Percentiles rank a stretch among this genome's conserved stretches.
These are phyloP conservation scores for Plantago ovata DNA, from an alignment of 257 asterid species.

Conservation along the genomic window DNA sequence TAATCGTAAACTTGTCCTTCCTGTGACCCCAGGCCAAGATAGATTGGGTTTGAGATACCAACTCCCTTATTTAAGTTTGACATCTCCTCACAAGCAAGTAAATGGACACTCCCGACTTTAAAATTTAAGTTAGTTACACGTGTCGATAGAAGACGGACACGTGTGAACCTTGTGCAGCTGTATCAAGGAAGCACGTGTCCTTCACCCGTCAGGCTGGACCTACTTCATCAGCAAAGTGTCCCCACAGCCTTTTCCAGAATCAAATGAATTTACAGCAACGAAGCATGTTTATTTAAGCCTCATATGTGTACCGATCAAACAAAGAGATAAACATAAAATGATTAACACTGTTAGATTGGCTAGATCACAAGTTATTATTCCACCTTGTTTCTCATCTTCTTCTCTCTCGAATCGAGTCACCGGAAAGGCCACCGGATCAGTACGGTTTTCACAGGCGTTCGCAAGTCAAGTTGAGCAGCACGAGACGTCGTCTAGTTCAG, in stretches of 20 bases:
- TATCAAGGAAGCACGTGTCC: neutral
- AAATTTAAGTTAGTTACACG: neutral
- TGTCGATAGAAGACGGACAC: constrained; percentile 16
- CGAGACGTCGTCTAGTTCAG: neutral
- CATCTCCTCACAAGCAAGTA: too few relatives aligned
- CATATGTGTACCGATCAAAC: neutral
- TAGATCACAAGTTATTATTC: constrained; percentile 15
- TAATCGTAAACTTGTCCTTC: too few relatives aligned
- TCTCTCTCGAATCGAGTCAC: constrained; percentile 2
- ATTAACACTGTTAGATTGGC: constrained; percentile 21
- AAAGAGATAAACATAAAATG: constrained; percentile 21
- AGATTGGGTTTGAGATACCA: neutral
- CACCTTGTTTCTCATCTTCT: constrained; percentile 10
- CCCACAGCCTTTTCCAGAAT: neutral
- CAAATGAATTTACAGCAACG: neutral
- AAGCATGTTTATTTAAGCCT: neutral
- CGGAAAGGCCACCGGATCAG: constrained; percentile 10
- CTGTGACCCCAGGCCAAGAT: neutral
- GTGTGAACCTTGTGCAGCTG: constrained; percentile 20
- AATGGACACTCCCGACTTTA: too few relatives aligned
- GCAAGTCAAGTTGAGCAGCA: constrained; percentile 12
- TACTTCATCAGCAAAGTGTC: too few relatives aligned
- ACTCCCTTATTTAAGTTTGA: too few relatives aligned
- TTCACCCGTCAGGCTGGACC: neutral
- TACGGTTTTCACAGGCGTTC: constrained; percentile 24